Base-by-base conservation (phyloP, 139 green algal species). In the Asterochloris sp. region DNA sequence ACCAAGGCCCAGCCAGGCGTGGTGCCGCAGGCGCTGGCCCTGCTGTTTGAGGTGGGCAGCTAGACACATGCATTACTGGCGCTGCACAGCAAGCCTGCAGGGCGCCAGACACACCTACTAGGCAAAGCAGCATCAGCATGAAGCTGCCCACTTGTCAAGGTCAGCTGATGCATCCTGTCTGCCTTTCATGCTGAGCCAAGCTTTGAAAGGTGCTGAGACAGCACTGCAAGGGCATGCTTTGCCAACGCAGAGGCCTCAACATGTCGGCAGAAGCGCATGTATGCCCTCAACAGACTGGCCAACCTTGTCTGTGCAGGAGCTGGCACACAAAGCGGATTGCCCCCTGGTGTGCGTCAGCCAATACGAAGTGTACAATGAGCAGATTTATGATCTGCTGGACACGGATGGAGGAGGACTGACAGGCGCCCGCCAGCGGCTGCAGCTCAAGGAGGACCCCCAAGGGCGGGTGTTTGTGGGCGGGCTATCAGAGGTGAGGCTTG, bases 311-410 rank as follows among this genome's bases (percentile, higher is more conserved):
- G 17, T 83, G 79, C 79, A 83, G 79, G 79, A 83, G 67, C n/a
- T 91, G 78, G 73, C 66, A 21, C 26, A 54, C 23, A 84, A 84
- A 12, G 79, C 54, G 26, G 74, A 89, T 26, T 26, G 16, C 0
- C 62, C 87, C 47, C 68, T 62, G 28, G 85, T 92, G 54, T 62
- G 82, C 9, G 75, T 92, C 11, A 88, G 84, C n/a, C 79, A 83
- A 21, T 83, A 17, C 24, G 69, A 96, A 91, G 86, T 97, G 74
- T 96, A 96, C 85, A 94, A 95, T 78, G 94, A 97, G 79, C 74
- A 77, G 29, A 86, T 97, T 29, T 91, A 90, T 78, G 94, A 97
- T 86, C 84, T 97, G 85, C 87, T 97, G 78, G 79, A 84, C 13
- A 73, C 84, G 38, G 67, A 67, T 0, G 28, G 27, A 10, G 38